Evolutionary conservation across 495 filamentous ascomycete species (phyloP), one percentile per base, ranked within the genome.

Genomic region (Diplogelasinospora grovesii): DNA sequence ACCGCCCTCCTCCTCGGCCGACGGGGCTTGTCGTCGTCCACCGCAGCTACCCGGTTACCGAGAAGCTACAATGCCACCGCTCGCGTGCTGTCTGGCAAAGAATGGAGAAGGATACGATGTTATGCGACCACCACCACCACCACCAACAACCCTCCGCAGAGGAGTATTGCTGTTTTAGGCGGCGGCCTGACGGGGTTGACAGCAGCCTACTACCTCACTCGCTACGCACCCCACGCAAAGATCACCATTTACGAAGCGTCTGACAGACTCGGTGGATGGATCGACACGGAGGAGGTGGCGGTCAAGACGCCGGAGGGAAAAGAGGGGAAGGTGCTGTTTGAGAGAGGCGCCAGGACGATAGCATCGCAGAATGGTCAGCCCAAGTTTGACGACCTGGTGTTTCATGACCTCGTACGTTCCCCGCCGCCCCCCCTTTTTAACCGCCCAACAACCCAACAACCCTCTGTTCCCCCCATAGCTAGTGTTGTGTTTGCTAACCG

Each of bases 161-260:
- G 9, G 5, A 13, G 26, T 29, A 75, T 84, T 46, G 89, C 85
- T 25, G 72, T 95, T 13, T 61, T 95, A 10, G 92, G 93, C 24
- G 90, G 80, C 39, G 93, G 93, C 36, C 85, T 99, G 53, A 92
- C 90, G 11, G 93, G 93, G 24, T 76, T 99, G 36, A 77, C 85
- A 20, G 73, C 78, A 23, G 89, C 89, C 14, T 86, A 81, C 64
- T 85, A 81, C 56, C 64, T 95, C 11, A 56, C 76, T 5, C 74
- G 74, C 30, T 59, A 74, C 38, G 61, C 79, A 3, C 74, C 80
- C 13, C 22, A 61, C 8, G 69, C 76, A 29, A 36, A 52, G 31
- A 75, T 97, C 42, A 89, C 83, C 3, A 50, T 99, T 5, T 94
- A 85, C 52, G 93, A 99, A 55, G 77, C 74, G 16, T 71, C 69